Percentiles rank a stretch among this genome's conserved stretches.
Conservation (phyloP, 768 basidiomycete species). For the Tulasnella calospora region DNA sequence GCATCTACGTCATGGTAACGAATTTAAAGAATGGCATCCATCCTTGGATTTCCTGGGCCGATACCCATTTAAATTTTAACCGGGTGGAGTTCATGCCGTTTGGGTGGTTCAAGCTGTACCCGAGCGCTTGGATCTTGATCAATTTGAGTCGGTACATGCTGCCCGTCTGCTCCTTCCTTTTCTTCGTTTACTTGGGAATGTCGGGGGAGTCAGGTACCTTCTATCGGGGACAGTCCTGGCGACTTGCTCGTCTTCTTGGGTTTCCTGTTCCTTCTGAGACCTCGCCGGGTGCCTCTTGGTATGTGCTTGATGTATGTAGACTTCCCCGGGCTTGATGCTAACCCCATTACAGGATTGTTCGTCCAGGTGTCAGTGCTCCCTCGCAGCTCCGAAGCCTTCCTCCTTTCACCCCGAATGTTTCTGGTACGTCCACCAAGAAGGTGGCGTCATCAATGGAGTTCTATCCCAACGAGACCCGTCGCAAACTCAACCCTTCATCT, state of each 20-base stretch:
- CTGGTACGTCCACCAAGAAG: background rate
- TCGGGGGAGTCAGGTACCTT: slow-evolving; percentile 20
- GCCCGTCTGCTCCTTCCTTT: slow-evolving; percentile 48
- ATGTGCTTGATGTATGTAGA: background rate
- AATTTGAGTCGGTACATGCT: slow-evolving; percentile 46
- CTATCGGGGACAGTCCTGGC: background rate
- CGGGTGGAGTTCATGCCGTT: slow-evolving; percentile 26
- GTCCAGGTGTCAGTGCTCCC: background rate
- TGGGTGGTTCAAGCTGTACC: slow-evolving; percentile 24
- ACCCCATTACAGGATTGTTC: background rate
- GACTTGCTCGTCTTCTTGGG: background rate
- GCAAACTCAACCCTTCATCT: background rate
- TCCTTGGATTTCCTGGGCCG: slow-evolving; percentile 30
- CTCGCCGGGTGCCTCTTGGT: background rate
- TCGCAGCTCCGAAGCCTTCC: background rate
- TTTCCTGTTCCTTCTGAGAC: background rate
- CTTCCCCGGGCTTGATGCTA: background rate
- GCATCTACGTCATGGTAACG: slow-evolving; percentile 20
- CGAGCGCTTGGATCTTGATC: slow-evolving; percentile 34
- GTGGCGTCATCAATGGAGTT: no score
- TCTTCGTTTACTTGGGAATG: slow-evolving; percentile 66
- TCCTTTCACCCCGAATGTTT: background rate
- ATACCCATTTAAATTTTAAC: slow-evolving; percentile 26
- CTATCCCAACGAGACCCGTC: background rate
- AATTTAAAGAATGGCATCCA: slow-evolving; percentile 10